phyloP scores from a whole-genome alignment of 257 asterid genomes.

The Salvia splendens region DNA sequence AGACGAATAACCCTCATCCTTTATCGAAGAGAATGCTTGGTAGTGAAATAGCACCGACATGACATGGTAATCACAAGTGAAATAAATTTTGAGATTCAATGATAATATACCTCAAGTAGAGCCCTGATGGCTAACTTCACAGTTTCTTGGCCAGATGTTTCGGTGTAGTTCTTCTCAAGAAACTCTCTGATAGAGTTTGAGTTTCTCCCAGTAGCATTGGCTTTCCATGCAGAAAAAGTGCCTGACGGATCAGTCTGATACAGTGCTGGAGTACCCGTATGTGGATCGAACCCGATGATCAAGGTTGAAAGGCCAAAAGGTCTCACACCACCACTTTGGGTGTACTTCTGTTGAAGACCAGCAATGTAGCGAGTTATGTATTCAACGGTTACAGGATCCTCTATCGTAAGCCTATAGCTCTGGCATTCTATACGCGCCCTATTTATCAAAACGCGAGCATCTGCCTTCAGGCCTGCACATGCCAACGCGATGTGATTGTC shows the following conservation, averaged over 20 bases:
- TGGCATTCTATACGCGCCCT: constrained; percentile 95
- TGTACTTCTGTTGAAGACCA: constrained; percentile 99
- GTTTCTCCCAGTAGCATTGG: constrained; percentile 97
- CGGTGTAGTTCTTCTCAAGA: constrained; percentile 95
- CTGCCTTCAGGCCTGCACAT: constrained; percentile 97
- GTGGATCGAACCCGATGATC: constrained; percentile 98
- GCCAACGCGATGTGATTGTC: constrained; percentile 97
- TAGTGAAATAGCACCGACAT: not conserved
- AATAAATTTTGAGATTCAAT: constrained; percentile 3
- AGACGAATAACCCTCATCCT: not conserved
- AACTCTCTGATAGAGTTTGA: constrained; percentile 91
- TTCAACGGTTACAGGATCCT: constrained; percentile 97
- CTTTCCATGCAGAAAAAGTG: constrained; percentile 98
- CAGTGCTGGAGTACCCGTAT: constrained; percentile 78
- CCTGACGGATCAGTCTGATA: constrained; percentile 99
- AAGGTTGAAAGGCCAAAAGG: constrained; percentile 98
- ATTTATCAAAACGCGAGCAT: constrained; percentile 91
- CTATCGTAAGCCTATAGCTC: constrained; percentile 73
- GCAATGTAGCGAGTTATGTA: constrained; percentile 97
- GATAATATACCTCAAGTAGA: constrained; percentile 75
- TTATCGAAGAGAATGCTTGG: constrained; percentile 4
- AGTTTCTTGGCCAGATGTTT: constrained; percentile 96
- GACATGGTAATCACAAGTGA: not conserved
- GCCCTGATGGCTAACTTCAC: constrained; percentile 96
- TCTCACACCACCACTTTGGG: constrained; percentile 99